Conservation (phyloP, 2,329 filamentous ascomycete genomes). For the Thielaviopsis punctulata region DNA sequence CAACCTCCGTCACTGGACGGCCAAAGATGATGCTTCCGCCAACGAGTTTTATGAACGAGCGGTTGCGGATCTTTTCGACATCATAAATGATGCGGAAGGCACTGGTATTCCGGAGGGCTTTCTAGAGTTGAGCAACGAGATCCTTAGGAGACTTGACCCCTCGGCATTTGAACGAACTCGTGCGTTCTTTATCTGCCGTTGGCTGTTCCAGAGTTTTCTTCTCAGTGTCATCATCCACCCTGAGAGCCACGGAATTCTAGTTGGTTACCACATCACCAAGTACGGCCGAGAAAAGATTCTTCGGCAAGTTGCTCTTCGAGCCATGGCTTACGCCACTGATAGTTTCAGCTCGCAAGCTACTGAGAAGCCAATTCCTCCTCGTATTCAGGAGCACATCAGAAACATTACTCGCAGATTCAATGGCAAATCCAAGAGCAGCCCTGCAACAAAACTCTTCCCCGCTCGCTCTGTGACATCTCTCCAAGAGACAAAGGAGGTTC, state of each 20-base stretch:
- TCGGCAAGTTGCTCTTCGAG: constrained; percentile 63
- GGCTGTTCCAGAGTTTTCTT: constrained; percentile 81
- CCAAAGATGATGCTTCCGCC: constrained; percentile 63
- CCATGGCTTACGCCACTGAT: constrained; percentile 64
- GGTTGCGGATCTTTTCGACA: constrained; percentile 63
- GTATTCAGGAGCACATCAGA: constrained; percentile 52
- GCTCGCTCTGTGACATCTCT: constrained; percentile 56
- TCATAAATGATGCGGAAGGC: constrained; percentile 69
- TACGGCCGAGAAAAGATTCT: constrained; percentile 71
- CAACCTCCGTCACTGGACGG: constrained; percentile 54
- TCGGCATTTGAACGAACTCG: constrained; percentile 59
- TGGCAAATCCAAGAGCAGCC: constrained; percentile 30
- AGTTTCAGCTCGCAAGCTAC: constrained; percentile 38
- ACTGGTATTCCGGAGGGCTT: constrained; percentile 78
- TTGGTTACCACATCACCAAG: constrained; percentile 82
- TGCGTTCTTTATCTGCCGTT: constrained; percentile 73
- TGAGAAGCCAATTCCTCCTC: constrained; percentile 39
- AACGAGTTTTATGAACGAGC: constrained; percentile 80
- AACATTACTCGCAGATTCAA: constrained; percentile 51
- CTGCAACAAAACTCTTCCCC: constrained; percentile 44
- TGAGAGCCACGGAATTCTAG: constrained; percentile 63
- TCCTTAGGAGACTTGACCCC: constrained; percentile 58
- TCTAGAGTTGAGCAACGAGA: constrained; percentile 68
- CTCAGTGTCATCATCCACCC: constrained; percentile 73
- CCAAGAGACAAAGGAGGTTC: constrained; percentile 60